phyloP scores from a whole-genome alignment of 192 early-diverging fungal genomes.

The Mortierella hygrophila region DNA sequence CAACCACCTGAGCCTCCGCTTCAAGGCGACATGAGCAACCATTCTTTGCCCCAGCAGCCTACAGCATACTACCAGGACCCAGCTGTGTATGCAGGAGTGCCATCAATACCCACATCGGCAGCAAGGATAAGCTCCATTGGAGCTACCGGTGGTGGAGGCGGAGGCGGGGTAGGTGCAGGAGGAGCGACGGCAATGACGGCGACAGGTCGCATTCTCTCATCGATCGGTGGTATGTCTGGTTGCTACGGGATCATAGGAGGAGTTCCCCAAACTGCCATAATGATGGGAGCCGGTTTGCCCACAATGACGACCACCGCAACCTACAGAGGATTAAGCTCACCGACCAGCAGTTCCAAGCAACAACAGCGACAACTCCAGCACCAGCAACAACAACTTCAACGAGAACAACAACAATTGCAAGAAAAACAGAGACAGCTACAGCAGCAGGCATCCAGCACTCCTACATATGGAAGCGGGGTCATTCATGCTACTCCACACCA shows the following conservation, averaged over 20 bases:
- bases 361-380: not conserved
- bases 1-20: constrained; percentile 32
- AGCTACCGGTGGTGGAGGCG: not conserved
- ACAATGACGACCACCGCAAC: not conserved
- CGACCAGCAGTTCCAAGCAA: not conserved
- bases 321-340: not conserved
- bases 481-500: not conserved
- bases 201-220: constrained; percentile 33
- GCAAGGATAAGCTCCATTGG: not conserved
- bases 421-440: not conserved
- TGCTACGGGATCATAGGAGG: constrained; percentile 33
- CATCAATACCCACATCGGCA: not conserved
- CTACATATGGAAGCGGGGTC: not conserved
- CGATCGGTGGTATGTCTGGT: constrained; percentile 28
- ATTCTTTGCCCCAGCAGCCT: constrained; percentile 5
- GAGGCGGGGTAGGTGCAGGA: not conserved
- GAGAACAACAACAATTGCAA: not conserved
- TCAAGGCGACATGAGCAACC: not conserved
- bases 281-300: not conserved
- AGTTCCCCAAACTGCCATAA: not conserved
- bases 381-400: not conserved
- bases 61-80: not conserved
- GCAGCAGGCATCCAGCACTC: not conserved
- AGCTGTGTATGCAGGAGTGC: not conserved
- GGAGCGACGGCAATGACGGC: constrained; percentile 13